phyloP scores from a whole-genome alignment of 2,329 filamentous ascomycete genomes.

The Cladosporium sp. region DNA sequence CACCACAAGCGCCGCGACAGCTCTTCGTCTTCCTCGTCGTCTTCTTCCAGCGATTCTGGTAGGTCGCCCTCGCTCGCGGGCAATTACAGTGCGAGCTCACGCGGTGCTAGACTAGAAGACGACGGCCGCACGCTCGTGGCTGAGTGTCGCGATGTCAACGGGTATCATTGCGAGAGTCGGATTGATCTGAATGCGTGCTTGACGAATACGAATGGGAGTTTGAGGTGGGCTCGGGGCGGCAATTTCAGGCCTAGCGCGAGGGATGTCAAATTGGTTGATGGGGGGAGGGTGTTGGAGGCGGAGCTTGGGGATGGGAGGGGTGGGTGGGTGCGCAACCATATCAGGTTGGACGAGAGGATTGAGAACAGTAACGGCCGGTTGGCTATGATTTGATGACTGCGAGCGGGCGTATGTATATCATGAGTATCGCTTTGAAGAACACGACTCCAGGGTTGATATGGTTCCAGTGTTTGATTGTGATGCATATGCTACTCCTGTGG shows the following conservation, averaged over 20 bases:
- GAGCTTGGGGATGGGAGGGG: slow-evolving; percentile 40
- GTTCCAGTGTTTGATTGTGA: too few relatives aligned
- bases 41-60: slow-evolving; percentile 27
- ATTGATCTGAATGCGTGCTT: slow-evolving; percentile 44
- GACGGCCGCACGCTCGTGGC: slow-evolving; percentile 43
- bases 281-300: slow-evolving; percentile 39
- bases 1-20: slow-evolving; percentile 24
- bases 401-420: too few relatives aligned
- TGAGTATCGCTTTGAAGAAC: too few relatives aligned
- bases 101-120: slow-evolving; percentile 36
- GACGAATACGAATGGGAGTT: slow-evolving; percentile 41
- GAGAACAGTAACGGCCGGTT: slow-evolving; percentile 43
- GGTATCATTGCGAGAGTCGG: slow-evolving; percentile 36
- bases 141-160: slow-evolving; percentile 37
- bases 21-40: slow-evolving; percentile 25
- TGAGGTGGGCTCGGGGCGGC: slow-evolving; percentile 41
- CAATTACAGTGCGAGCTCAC: slow-evolving; percentile 43
- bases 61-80: slow-evolving; percentile 33
- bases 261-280: slow-evolving; percentile 37
- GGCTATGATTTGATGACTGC: slow-evolving; percentile 34
- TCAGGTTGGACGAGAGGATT: slow-evolving; percentile 44
- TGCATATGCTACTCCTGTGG: too few relatives aligned
- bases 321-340: slow-evolving; percentile 36
- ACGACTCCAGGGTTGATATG: too few relatives aligned
- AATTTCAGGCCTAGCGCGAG: slow-evolving; percentile 42